Evolutionary conservation across 78 protist species (phyloP), one percentile per base, ranked within the genome.

Genomic region (Kipferlia bialata): DNA sequence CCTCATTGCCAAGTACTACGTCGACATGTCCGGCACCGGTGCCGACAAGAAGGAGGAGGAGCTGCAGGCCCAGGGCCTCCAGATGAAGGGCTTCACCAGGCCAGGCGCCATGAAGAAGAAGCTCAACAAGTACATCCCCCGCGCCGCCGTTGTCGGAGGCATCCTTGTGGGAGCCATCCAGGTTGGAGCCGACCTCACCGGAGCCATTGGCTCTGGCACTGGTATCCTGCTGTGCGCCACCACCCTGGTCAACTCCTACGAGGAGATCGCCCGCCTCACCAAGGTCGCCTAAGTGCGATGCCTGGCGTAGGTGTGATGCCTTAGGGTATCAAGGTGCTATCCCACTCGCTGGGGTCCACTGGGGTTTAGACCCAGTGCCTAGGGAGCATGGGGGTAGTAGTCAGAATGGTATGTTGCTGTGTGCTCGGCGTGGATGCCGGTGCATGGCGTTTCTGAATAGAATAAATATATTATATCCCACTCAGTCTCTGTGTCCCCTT

Each of bases 71-170:
- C 95, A 95, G 82, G 66, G 76, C 41, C 78, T 94, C 87, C 65
- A 66, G 41, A 73, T 85, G 70, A 44, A 38, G 36, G 80, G 71
- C 51, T 15, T 58, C 39, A 44, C 78, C 39, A 65, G 37, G 38
- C 89, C 82, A 60, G 60, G 73, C 28, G 44, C 75, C 18, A 66
- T 85, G 60, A 73, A 71, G 68, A 61, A 68, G 63, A 82, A 75
- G 70, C 85, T 96, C 77, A 84, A 93, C 81, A 84, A 90, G 54
- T 95, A 94, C 89, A 94, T 97, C 84, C 98, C 98, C 58, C 86
- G 82, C 26, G 98, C 98, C 12, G 99, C 99, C 3, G 89, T 96
- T 20, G 89, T 95, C 37, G 99, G 99, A 24, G 99, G 99, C 44
- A 87, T 94, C 76, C 88, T 98, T 85, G 91, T 95, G 64, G 99